Conservation (phyloP, 2,329 filamentous ascomycete species). For the Immersiporthe knoxdaviesiana region DNA sequence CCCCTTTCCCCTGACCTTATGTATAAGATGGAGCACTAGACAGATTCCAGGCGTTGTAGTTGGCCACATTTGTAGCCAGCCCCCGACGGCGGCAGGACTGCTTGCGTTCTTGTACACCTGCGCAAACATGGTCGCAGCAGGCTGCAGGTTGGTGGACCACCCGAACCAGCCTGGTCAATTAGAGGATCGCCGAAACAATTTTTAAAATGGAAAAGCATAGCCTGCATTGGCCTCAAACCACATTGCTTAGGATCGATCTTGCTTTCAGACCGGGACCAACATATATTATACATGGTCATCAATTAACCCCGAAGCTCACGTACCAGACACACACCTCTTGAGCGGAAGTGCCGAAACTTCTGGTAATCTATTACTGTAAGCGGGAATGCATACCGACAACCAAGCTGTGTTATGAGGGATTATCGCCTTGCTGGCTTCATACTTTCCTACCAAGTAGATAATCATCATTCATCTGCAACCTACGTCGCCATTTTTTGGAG, state of each 20-base stretch:
- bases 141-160: constrained; percentile 57
- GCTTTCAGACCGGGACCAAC: constrained; percentile 30
- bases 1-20: no score
- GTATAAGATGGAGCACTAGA: constrained; percentile 41
- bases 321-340: constrained; percentile 34
- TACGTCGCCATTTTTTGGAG: neutral
- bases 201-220: constrained; percentile 20
- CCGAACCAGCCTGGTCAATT: constrained; percentile 54
- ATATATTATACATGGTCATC: constrained; percentile 10
- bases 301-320: constrained; percentile 37
- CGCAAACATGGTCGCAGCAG: constrained; percentile 52
- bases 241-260: constrained; percentile 29
- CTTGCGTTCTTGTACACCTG: constrained; percentile 55
- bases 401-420: neutral
- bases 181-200: constrained; percentile 10
- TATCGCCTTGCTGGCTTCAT: neutral
- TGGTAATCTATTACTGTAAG: neutral
- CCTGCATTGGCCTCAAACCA: constrained; percentile 33
- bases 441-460: neutral
- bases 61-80: constrained; percentile 61
- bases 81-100: constrained; percentile 55
- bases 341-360: constrained; percentile 25
- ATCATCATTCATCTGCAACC: neutral
- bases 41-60: constrained; percentile 57
- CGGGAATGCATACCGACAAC: neutral